Evolutionary conservation across 192 early-diverging fungal species (phyloP), one percentile per base, ranked within the genome.

Genomic region (Phlyctochytrium planicorne): DNA sequence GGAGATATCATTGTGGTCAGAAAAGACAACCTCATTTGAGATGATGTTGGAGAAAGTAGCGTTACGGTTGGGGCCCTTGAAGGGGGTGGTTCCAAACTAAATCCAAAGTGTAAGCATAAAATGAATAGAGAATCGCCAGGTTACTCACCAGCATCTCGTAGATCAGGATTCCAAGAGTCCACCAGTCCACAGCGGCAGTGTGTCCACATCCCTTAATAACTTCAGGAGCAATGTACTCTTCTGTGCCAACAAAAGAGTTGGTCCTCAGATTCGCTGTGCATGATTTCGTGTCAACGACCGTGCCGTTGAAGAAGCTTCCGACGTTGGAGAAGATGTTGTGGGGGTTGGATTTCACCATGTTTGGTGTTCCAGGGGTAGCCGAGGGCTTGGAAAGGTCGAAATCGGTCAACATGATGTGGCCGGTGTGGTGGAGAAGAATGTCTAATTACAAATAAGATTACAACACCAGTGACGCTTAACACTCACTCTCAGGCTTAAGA

Each of bases 161-260:
- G 31, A 97, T 91, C 30, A 99, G 81, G 30, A 99, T 94, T 14
- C 97, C 97, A 17, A 99, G 73, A 14, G 96, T 98, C 97, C 97
- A 99, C 94, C 96, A 99, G 81, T 99, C 97, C 12, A 99, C 87
- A 66, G 82, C 77, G 70, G 88, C 90, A 2, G 95, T 95, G 80
- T 99, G 95, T 16, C 96, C 95, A 52, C 84, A 81, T 40, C 95
- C 96, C 62, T 90, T 92, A 80, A 99, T 98, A 23, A 99, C 94
- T 76, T 99, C 97, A 37, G 97, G 97, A 24, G 97, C 94, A 89
- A 99, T 97, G 74, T 98, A 98, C 80, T 98, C 96, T 77, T 98
- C 96, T 1, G 97, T 99, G 4, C 97, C 97, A 20, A 98, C 95
- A 86, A 99, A 99, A 59, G 93, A 94, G 78, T 99, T 98, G 2